Base-by-base conservation (phyloP, 106 monocot species). In the Platanthera zijinensis region DNA sequence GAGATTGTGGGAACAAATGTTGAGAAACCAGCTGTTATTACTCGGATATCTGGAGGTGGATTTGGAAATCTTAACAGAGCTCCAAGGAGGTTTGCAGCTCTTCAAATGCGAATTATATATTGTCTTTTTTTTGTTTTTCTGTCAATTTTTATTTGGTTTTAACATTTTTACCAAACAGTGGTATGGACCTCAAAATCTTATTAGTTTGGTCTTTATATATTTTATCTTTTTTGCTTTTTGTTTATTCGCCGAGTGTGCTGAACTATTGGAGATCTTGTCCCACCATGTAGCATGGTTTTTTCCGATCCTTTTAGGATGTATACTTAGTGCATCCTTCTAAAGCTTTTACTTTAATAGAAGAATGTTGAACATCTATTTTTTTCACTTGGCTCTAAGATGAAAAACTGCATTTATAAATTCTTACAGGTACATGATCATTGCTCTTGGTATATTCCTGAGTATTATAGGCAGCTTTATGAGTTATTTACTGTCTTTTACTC, bases 1-100 rank as follows among this genome's bases (percentile, higher is more conserved):
- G 90, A 92, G 74, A 78, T 95, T 52, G 78, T 95, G 22, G 92
- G 90, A 69, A 85, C 85, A 66, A 92, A 89, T 78, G 75, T 85
- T 70, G 73, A 81, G 69, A 76, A 82, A 66, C 82, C 88, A 77
- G 79, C 71, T 71, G 64, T 72, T 64, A 74, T 80, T 49, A 80
- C 85, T 25, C 76, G 69, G 9, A 50, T 79, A 76, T 50, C 78
- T n/a, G 81, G 78, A 78, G 86, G 70, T 3, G 57, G 77, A 17
- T 80, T 85, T 80, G 80, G 82, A 68, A 83, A 82, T 62, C 30
- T 62, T 48, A 78, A 67, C 71, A 80, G 78, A 47, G 52, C 74
- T 19, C 69, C 84, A 3, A 86, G 71, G 80, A 94, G 90, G 93
- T 94, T 72, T 54, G 76, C 28, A 70, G 48, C 70, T 70, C 13